phyloP scores from a whole-genome alignment of 768 basidiomycete species.

The Pulveroboletus ravenelii region DNA sequence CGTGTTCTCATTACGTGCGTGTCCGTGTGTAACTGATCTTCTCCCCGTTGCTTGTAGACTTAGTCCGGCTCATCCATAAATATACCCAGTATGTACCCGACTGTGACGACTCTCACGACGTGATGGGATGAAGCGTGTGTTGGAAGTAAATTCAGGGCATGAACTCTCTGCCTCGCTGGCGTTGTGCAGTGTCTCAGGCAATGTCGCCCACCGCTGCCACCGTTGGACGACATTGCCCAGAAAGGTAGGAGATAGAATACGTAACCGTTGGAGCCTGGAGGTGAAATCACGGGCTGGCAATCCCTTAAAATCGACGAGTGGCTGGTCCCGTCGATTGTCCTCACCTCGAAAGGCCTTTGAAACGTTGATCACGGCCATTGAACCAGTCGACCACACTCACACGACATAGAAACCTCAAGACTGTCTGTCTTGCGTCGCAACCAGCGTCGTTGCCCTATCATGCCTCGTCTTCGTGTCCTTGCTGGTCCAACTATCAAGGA shows the following conservation, averaged over 20 bases:
- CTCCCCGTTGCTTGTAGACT: background rate
- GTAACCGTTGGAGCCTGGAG: constrained; percentile 4
- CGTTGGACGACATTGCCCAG: constrained; percentile 7
- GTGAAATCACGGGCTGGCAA: background rate
- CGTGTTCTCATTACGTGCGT: background rate
- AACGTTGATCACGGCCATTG: background rate
- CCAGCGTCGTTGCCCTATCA: constrained; percentile 1
- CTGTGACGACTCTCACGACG: background rate
- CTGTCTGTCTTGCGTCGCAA: background rate
- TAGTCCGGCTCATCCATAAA: background rate
- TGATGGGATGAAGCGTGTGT: background rate
- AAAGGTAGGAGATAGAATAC: constrained; percentile 7
- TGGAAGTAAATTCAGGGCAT: too few relatives aligned
- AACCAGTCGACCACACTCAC: background rate
- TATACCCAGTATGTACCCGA: too few relatives aligned
- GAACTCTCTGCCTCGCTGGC: background rate
- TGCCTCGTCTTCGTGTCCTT: constrained; percentile 63
- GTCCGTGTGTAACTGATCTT: background rate
- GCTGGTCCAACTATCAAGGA: constrained; percentile 60
- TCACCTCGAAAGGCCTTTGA: background rate
- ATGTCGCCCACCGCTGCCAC: too few relatives aligned
- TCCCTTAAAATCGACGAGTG: constrained; percentile 19
- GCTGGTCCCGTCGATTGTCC: constrained; percentile 19
- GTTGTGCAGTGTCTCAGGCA: background rate
- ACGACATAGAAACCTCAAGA: background rate